These are phyloP conservation scores for Erodium maritimum DNA, from an alignment of 345 rosid genomes.

Conservation along the genomic window DNA sequence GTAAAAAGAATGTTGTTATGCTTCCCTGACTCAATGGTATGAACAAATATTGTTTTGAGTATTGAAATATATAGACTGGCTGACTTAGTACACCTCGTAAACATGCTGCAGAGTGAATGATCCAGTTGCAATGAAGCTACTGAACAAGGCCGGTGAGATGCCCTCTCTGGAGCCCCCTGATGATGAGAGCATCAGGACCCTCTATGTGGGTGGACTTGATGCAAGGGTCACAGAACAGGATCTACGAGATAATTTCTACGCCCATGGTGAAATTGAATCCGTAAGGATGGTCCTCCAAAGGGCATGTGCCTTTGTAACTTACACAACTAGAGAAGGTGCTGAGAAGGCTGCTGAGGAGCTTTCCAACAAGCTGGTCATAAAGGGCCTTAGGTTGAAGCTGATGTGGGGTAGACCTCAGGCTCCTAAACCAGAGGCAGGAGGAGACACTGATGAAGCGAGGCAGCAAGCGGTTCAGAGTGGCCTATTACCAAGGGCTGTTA, in stretches of 20 bases:
- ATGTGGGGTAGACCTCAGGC: slow-evolving; percentile 94
- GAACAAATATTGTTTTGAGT: neutral
- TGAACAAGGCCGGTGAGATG: slow-evolving; percentile 95
- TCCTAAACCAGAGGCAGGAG: slow-evolving; percentile 65
- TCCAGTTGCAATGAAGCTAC: slow-evolving; percentile 86
- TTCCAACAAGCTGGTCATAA: slow-evolving; percentile 70
- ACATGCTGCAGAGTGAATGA: slow-evolving; percentile 61
- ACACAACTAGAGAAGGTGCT: slow-evolving; percentile 90
- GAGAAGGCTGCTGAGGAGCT: slow-evolving; percentile 95
- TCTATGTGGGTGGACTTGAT: slow-evolving; percentile 85
- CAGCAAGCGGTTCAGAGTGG: slow-evolving; percentile 76
- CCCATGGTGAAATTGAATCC: slow-evolving; percentile 85
- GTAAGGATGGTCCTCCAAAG: slow-evolving; percentile 74
- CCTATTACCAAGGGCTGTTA: slow-evolving; percentile 68
- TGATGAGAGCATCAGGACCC: slow-evolving; percentile 83
- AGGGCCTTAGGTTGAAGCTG: slow-evolving; percentile 82
- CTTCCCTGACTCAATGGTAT: neutral
- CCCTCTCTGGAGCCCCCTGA: slow-evolving; percentile 85
- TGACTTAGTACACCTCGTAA: neutral
- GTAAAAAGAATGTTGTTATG: neutral
- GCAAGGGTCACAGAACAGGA: slow-evolving; percentile 79
- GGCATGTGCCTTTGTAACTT: slow-evolving; percentile 90
- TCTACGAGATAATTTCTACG: slow-evolving; percentile 76
- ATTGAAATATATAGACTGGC: neutral
- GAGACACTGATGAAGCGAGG: slow-evolving; percentile 53